Conservation (phyloP, 306 rosid species). For the Dalbergia cochinchinensis region DNA sequence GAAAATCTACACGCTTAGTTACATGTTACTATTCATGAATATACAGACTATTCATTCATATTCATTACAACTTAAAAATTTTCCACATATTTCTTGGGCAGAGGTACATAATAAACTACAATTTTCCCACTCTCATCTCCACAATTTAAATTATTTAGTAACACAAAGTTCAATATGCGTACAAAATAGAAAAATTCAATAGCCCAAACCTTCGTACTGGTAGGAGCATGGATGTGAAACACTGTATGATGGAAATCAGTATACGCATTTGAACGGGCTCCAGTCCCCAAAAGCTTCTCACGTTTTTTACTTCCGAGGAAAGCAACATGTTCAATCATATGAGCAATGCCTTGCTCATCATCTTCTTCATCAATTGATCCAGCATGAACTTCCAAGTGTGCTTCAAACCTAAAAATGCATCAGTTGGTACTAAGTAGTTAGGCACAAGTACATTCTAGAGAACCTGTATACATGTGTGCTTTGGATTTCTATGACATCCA, state of each 20-base stretch:
- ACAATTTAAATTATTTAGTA: slow-evolving; percentile 15
- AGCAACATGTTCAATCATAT: slow-evolving; percentile 99
- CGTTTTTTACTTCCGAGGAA: slow-evolving; percentile 99
- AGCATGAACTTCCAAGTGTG: slow-evolving; percentile 97
- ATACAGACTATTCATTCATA: slow-evolving; percentile 34
- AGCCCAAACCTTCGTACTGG: slow-evolving; percentile 75
- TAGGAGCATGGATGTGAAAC: slow-evolving; percentile 98
- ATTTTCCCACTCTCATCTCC: slow-evolving; percentile 23
- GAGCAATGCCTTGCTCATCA: slow-evolving; percentile 98
- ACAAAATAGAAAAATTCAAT: slow-evolving; percentile 24
- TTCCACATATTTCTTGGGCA: slow-evolving; percentile 30
- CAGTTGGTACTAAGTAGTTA: slow-evolving; percentile 30
- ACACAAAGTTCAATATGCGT: slow-evolving; percentile 22
- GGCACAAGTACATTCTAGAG: slow-evolving; percentile 34
- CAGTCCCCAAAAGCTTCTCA: slow-evolving; percentile 97
- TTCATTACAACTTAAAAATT: slow-evolving; percentile 13
- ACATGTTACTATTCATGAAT: slow-evolving; percentile 8
- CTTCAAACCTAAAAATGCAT: slow-evolving; percentile 85
- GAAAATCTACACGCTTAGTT: background rate
- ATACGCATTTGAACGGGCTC: slow-evolving; percentile 98
- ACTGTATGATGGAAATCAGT: slow-evolving; percentile 99
- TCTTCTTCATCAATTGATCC: slow-evolving; percentile 98
- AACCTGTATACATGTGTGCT: slow-evolving; percentile 22
- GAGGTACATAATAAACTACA: slow-evolving; percentile 17
- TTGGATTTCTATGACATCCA: background rate